phyloP scores from a whole-genome alignment of 192 early-diverging fungal genomes.

The Polychytrium aggregatum region DNA sequence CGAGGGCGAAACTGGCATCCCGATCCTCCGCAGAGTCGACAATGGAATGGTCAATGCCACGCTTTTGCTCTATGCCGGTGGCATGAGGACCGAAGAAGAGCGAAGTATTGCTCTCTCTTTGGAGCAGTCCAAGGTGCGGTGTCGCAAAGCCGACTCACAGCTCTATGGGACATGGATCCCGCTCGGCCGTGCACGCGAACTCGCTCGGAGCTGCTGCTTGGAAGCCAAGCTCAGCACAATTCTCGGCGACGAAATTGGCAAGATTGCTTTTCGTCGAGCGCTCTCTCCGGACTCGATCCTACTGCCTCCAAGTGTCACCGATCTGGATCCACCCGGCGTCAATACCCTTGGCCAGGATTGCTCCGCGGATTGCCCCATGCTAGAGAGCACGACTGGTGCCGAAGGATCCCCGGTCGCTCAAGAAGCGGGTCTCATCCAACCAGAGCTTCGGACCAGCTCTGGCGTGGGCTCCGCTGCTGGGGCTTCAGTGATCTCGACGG shows the following conservation, averaged over 20 bases:
- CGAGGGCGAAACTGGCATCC: too few species aligned
- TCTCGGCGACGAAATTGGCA: slow-evolving; percentile 57
- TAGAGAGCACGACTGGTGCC: too few species aligned
- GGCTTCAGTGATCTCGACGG: too few species aligned
- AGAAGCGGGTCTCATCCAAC: too few species aligned
- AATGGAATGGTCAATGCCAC: slow-evolving; percentile 81
- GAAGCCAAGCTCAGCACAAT: slow-evolving; percentile 64
- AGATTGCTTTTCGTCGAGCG: slow-evolving; percentile 4
- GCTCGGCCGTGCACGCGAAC: slow-evolving; percentile 65
- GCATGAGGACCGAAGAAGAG: slow-evolving; percentile 72
- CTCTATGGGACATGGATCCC: slow-evolving; percentile 92
- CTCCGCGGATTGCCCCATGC: too few species aligned
- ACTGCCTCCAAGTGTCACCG: too few species aligned
- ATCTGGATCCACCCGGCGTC: too few species aligned
- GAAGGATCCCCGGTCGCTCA: too few species aligned
- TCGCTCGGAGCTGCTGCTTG: slow-evolving; percentile 72
- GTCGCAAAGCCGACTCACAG: slow-evolving; percentile 54
- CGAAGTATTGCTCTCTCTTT: slow-evolving; percentile 75
- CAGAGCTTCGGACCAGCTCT: too few species aligned
- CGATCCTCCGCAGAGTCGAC: slow-evolving; percentile 67
- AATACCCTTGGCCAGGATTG: too few species aligned
- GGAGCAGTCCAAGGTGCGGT: slow-evolving; percentile 66
- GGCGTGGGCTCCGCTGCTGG: too few species aligned
- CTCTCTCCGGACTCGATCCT: too few species aligned
- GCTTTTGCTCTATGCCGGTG: slow-evolving; percentile 73